Conservation (phyloP, 2,329 filamentous ascomycete genomes). For the Ascochyta viciae-villosae region DNA sequence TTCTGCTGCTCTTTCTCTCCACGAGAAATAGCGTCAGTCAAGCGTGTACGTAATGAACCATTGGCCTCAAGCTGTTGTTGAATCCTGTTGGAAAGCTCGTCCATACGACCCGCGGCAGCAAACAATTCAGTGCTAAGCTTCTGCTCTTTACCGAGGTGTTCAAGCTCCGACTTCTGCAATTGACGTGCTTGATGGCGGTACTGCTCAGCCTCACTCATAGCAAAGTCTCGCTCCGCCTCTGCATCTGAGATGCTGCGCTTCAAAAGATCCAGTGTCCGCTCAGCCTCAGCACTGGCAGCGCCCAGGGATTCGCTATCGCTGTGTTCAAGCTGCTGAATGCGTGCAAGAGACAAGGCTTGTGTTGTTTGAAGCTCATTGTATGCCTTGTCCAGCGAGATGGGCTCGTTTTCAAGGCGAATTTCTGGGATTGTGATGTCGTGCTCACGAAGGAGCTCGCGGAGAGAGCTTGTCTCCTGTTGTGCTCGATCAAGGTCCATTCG, state of each 20-base stretch:
- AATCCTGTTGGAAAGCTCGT: constrained; percentile 80
- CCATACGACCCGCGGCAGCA: constrained; percentile 77
- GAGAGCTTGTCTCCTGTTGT: constrained; percentile 87
- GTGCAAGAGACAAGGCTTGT: constrained; percentile 70
- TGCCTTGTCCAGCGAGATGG: constrained; percentile 74
- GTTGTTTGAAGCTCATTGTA: constrained; percentile 78
- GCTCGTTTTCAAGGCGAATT: constrained; percentile 60
- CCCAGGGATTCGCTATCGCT: constrained; percentile 53
- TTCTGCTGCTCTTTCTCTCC: constrained; percentile 84
- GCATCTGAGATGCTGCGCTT: constrained; percentile 73
- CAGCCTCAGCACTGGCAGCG: constrained; percentile 58
- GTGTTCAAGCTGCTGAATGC: constrained; percentile 69
- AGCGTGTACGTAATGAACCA: constrained; percentile 73
- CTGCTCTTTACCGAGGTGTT: constrained; percentile 65
- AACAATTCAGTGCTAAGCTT: constrained; percentile 73
- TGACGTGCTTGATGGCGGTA: constrained; percentile 68
- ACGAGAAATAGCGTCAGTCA: constrained; percentile 79
- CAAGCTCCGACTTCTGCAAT: constrained; percentile 64
- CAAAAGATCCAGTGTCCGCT: constrained; percentile 68
- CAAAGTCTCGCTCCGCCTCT: constrained; percentile 75
- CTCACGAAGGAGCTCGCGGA: constrained; percentile 79
- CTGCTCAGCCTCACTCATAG: constrained; percentile 67
- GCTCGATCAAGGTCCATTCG: constrained; percentile 98
- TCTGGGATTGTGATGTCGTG: constrained; percentile 80
- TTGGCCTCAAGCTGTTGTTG: constrained; percentile 82